Evolutionary conservation across 2,329 filamentous ascomycete genomes (phyloP).

Genomic region (Fusarium guadeloupense): DNA sequence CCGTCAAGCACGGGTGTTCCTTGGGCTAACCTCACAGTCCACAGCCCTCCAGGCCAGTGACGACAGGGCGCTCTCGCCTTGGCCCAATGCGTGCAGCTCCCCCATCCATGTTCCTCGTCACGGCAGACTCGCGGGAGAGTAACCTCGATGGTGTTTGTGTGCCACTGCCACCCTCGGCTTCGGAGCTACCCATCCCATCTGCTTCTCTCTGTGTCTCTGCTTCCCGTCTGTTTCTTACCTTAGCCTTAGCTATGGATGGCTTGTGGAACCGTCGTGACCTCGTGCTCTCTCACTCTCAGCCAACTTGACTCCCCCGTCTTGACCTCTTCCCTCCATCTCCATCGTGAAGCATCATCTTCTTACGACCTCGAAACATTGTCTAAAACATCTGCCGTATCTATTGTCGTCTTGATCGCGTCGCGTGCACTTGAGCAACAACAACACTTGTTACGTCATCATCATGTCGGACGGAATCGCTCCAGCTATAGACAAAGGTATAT

Average conservation of each 20-base stretch:
- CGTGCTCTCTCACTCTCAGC: constrained; percentile 34
- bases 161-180: constrained; percentile 38
- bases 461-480: constrained; percentile 50
- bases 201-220: constrained; percentile 9
- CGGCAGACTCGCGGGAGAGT: constrained; percentile 35
- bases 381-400: constrained; percentile 11
- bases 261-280: constrained; percentile 47
- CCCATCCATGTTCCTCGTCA: constrained; percentile 39
- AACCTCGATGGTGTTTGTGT: constrained; percentile 32
- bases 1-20: constrained; percentile 35
- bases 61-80: constrained; percentile 32
- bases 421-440: constrained; percentile 27
- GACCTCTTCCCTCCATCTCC: constrained; percentile 30
- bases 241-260: constrained; percentile 13
- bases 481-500: constrained; percentile 50
- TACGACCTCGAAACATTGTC: constrained; percentile 13
- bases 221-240: not conserved
- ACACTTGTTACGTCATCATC: constrained; percentile 46
- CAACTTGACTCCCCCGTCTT: constrained; percentile 40
- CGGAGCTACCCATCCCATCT: constrained; percentile 34
- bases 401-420: constrained; percentile 11
- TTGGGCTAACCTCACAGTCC: constrained; percentile 37
- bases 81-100: constrained; percentile 35
- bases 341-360: constrained; percentile 20
- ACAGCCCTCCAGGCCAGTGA: constrained; percentile 28